Evolutionary conservation across 345 rosid species (phyloP).

Genomic region (Rhodamnia argentea): DNA sequence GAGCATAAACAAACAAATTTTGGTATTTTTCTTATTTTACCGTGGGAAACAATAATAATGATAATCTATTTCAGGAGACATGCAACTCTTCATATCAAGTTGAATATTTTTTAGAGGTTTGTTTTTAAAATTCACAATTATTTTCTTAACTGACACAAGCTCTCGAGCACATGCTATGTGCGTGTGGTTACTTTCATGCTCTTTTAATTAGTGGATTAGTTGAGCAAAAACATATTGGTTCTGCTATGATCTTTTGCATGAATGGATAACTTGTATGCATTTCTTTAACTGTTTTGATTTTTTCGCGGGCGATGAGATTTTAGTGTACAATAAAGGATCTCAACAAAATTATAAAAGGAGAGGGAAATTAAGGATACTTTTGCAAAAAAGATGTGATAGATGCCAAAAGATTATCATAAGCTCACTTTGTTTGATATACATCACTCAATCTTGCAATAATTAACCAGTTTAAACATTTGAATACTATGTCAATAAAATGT

Average conservation of each 20-base stretch:
- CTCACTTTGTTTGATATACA: too few relatives aligned
- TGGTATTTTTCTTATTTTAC: neutral
- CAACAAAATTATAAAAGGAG: neutral
- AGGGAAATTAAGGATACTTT: neutral
- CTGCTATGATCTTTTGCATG: neutral
- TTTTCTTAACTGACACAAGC: neutral
- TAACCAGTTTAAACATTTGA: too few relatives aligned
- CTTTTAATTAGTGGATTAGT: neutral
- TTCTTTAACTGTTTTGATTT: neutral
- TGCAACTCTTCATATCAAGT: neutral
- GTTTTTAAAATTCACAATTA: neutral
- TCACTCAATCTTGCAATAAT: too few relatives aligned
- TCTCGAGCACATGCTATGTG: neutral
- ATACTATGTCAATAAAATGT: too few relatives aligned
- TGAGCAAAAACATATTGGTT: neutral
- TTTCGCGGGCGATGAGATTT: neutral
- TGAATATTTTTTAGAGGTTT: neutral
- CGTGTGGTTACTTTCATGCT: neutral
- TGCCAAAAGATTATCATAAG: neutral
- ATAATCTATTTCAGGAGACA: neutral
- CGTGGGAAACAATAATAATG: neutral
- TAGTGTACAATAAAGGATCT: neutral
- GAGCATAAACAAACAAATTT: neutral
- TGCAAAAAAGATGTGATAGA: neutral
- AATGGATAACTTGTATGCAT: neutral